A percentile compares a stretch with the other conserved stretches of the same genome.
phyloP scores from a whole-genome alignment of 805 yeast genomes.

The Starmerella stigmatis region DNA sequence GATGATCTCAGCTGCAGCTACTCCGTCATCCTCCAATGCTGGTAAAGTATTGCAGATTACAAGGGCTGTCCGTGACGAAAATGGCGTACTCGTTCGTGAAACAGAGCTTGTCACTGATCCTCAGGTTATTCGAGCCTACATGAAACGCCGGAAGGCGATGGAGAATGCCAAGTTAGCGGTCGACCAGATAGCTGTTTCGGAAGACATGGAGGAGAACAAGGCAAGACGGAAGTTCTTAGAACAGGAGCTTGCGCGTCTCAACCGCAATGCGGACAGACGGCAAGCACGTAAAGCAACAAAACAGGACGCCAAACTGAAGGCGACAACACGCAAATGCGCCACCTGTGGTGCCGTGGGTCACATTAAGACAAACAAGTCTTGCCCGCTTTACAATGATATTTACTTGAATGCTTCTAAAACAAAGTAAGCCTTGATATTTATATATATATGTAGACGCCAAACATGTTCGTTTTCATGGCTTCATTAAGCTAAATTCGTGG shows the following conservation, averaged over 20 bases:
- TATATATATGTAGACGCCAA: too few species aligned
- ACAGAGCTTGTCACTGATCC: slow-evolving; percentile 75
- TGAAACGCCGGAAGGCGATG: slow-evolving; percentile 56
- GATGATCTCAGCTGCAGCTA: slow-evolving; percentile 21
- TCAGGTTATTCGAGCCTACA: slow-evolving; percentile 73
- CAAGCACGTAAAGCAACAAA: slow-evolving; percentile 46
- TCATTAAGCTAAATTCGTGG: too few species aligned
- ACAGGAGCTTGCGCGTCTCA: slow-evolving; percentile 72
- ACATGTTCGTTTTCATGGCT: too few species aligned
- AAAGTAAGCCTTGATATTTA: slow-evolving; percentile 6
- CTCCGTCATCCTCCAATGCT: slow-evolving; percentile 22
- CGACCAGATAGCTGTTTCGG: slow-evolving; percentile 64
- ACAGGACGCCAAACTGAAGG: slow-evolving; percentile 57
- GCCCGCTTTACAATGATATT: slow-evolving; percentile 70
- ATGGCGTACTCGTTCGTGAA: slow-evolving; percentile 74
- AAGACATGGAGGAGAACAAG: slow-evolving; percentile 73
- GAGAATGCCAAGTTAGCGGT: slow-evolving; percentile 57
- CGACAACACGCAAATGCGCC: slow-evolving; percentile 74
- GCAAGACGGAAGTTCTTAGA: slow-evolving; percentile 66
- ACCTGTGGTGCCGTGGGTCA: slow-evolving; percentile 95
- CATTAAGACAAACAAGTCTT: slow-evolving; percentile 79
- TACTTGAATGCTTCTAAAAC: slow-evolving; percentile 25
- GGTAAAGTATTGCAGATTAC: slow-evolving; percentile 49
- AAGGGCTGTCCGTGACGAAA: slow-evolving; percentile 68
- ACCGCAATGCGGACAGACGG: slow-evolving; percentile 62